A percentile compares a stretch with the other conserved stretches of the same genome.
Conservation (phyloP, 345 rosid genomes). For the Turnera subulata region DNA sequence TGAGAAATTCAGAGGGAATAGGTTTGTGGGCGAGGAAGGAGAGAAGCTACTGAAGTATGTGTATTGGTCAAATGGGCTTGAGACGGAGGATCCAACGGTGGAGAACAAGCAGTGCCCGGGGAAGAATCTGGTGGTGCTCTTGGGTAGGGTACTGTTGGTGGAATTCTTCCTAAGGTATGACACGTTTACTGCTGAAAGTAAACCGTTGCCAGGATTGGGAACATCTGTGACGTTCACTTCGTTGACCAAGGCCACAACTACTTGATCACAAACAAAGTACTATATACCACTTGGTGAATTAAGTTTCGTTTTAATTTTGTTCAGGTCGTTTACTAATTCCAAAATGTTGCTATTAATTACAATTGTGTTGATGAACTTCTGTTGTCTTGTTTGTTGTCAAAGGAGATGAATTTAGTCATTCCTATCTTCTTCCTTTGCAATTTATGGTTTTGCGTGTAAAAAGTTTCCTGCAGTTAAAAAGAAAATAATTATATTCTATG, state of each 20-base stretch:
- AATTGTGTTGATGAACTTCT: too few species aligned
- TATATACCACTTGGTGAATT: too few species aligned
- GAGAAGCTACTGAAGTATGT: constrained; percentile 42
- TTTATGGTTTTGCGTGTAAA: too few species aligned
- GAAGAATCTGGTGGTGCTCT: constrained; percentile 46
- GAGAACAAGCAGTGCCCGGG: constrained; percentile 51
- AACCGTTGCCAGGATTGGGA: constrained; percentile 7
- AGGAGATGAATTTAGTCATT: too few species aligned
- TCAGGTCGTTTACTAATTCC: too few species aligned
- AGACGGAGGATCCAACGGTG: constrained; percentile 34
- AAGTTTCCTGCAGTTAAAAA: too few species aligned
- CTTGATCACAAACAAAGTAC: constrained; percentile 4
- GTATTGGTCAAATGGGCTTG: constrained; percentile 51
- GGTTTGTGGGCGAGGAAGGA: constrained; percentile 45
- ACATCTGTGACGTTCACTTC: constrained; percentile 39
- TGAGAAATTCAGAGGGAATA: constrained; percentile 34
- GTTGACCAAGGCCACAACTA: constrained; percentile 25
- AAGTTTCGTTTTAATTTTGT: too few species aligned
- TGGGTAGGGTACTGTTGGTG: constrained; percentile 34
- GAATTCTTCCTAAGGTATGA: constrained; percentile 52
- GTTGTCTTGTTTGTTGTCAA: too few species aligned
- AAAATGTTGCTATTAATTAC: too few species aligned
- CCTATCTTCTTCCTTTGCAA: too few species aligned
- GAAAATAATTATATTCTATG: too few species aligned
- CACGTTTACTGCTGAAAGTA: constrained; percentile 31